Percentiles rank a stretch among this genome's conserved stretches.
These are phyloP conservation scores for Flaveria floridana DNA, from an alignment of 140 eudicot species.

Conservation along the genomic window DNA sequence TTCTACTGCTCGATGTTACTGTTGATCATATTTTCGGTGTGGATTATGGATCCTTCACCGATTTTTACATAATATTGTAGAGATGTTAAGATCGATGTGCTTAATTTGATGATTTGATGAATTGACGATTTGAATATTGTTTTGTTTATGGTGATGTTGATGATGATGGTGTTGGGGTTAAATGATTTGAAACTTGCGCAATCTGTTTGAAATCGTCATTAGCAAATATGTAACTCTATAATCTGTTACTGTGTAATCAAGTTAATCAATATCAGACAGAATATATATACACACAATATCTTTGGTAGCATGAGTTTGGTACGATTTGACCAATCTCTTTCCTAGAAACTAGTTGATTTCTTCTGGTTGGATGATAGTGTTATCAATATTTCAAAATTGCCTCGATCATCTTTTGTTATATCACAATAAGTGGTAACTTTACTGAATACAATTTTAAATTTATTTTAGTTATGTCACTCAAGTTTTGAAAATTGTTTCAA, in stretches of 20 bases:
- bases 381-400: conserved; percentile 8
- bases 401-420: background rate
- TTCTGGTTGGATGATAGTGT: conserved; percentile 31
- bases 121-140: background rate
- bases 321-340: conserved; percentile 24
- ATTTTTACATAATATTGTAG: background rate
- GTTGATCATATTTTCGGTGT: conserved; percentile 22
- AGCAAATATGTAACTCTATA: background rate
- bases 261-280: background rate
- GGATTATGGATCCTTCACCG: background rate
- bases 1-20: conserved; percentile 9
- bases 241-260: background rate
- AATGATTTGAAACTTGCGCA: background rate
- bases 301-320: conserved; percentile 28
- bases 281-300: background rate
- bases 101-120: background rate
- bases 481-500: too few species aligned
- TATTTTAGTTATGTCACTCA: too few species aligned
- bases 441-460: too few species aligned
- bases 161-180: background rate
- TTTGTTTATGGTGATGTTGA: conserved; percentile 10
- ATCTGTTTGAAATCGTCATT: background rate
- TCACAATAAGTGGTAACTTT: too few species aligned
- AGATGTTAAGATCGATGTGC: conserved; percentile 23
- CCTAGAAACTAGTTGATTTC: conserved; percentile 9